Evolutionary conservation across 352 stramenopile species (phyloP).

Genomic region (Phytophthora idaei): DNA sequence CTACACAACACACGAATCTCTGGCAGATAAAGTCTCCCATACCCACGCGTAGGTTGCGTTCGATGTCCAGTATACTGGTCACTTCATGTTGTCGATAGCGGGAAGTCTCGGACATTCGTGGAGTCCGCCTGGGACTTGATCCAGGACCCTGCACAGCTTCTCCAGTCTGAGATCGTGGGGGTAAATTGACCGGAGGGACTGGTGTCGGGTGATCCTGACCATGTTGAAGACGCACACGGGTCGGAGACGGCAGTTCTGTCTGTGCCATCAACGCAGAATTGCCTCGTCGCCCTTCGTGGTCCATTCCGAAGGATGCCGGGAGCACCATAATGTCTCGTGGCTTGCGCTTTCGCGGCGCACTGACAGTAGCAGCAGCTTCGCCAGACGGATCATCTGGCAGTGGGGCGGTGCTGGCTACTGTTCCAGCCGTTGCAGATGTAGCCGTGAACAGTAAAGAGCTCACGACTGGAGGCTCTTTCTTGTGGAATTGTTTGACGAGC

Average conservation of each 20-base stretch:
- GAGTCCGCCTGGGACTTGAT: conserved; percentile 10
- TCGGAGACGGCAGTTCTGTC: conserved; percentile 58
- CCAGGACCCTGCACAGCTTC: background rate
- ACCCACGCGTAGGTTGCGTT: conserved; percentile 76
- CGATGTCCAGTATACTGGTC: conserved; percentile 82
- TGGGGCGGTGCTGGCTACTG: conserved; percentile 22
- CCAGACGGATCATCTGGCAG: conserved; percentile 13
- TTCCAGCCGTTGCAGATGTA: conserved; percentile 26
- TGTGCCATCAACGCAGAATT: conserved; percentile 40
- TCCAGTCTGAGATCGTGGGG: conserved; percentile 5
- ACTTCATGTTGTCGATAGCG: conserved; percentile 79
- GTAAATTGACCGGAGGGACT: conserved; percentile 9
- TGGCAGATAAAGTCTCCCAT: conserved; percentile 88
- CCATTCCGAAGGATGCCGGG: conserved; percentile 61
- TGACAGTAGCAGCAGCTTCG: conserved; percentile 8
- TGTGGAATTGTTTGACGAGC: conserved; percentile 85
- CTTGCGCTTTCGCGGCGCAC: conserved; percentile 45
- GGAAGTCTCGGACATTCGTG: conserved; percentile 29
- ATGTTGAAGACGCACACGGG: conserved; percentile 36
- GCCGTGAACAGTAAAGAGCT: conserved; percentile 32
- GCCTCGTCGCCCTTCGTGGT: conserved; percentile 53
- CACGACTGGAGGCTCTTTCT: conserved; percentile 46
- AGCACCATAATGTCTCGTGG: conserved; percentile 69
- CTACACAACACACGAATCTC: conserved; percentile 79
- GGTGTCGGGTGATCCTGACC: conserved; percentile 29